These are phyloP conservation scores for Obba rivulosa DNA, from an alignment of 768 basidiomycete genomes.

Conservation along the genomic window DNA sequence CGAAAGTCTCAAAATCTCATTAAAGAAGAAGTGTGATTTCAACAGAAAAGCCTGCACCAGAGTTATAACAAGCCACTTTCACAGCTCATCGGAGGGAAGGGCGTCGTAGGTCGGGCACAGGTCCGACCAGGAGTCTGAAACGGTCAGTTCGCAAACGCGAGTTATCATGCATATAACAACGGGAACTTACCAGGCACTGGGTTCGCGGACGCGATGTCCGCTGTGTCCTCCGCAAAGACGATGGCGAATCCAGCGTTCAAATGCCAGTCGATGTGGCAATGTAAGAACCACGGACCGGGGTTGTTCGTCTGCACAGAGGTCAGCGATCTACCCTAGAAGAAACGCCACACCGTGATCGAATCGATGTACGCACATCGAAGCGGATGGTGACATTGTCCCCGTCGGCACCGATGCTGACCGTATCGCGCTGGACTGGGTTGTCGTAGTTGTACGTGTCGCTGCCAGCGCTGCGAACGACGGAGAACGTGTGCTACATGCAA, in stretches of 20 bases:
- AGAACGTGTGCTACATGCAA: constrained; percentile 30
- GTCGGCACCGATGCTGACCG: constrained; percentile 16
- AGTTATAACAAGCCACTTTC: no score
- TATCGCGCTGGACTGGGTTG: constrained; percentile 32
- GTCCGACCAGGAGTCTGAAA: constrained; percentile 11
- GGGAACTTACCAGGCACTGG: constrained; percentile 11
- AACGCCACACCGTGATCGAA: no score
- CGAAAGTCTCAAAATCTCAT: no score
- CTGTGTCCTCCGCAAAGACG: constrained; percentile 34
- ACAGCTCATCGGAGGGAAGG: background rate
- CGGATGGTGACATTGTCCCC: constrained; percentile 21
- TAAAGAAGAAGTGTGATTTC: no score
- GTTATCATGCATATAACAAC: no score
- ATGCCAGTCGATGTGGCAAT: constrained; percentile 86
- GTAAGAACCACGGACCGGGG: constrained; percentile 83
- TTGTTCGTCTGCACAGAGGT: constrained; percentile 52
- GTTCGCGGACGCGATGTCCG: constrained; percentile 8
- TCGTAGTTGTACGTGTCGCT: constrained; percentile 28
- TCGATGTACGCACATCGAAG: constrained; percentile 10
- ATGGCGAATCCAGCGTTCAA: constrained; percentile 41
- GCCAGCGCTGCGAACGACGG: constrained; percentile 31
- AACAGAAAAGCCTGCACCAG: no score
- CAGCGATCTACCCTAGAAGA: background rate
- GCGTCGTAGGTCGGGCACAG: constrained; percentile 12
- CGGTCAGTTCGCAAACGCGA: no score